Evolutionary conservation across 495 filamentous ascomycete genomes (phyloP).

Genomic region (Diplogelasinospora grovesii): DNA sequence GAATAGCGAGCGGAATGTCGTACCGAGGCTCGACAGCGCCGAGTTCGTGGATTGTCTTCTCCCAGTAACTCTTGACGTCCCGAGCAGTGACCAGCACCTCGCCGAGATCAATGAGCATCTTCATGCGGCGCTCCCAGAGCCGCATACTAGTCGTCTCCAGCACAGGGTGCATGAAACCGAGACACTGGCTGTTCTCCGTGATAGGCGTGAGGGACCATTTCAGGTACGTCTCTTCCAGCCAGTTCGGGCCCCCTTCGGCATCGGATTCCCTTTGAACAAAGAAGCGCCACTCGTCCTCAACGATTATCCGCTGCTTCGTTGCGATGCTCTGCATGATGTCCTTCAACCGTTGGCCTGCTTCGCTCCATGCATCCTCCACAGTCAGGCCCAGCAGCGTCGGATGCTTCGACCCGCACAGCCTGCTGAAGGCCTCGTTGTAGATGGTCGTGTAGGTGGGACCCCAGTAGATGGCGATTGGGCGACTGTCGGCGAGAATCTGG

Average conservation of each 20-base stretch:
- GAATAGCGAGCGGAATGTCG: constrained; percentile 52
- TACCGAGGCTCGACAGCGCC: constrained; percentile 27
- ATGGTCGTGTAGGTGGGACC: constrained; percentile 36
- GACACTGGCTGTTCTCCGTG: constrained; percentile 43
- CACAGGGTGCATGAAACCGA: constrained; percentile 32
- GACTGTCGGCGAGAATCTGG: constrained; percentile 57
- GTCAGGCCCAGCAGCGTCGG: constrained; percentile 31
- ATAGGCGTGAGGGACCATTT: constrained; percentile 57
- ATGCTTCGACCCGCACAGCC: constrained; percentile 31
- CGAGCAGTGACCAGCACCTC: constrained; percentile 25
- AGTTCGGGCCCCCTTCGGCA: constrained; percentile 29
- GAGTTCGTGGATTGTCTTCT: constrained; percentile 22
- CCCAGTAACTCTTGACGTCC: constrained; percentile 31
- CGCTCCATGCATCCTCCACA: constrained; percentile 29
- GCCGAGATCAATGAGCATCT: constrained; percentile 31
- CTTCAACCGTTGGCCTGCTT: constrained; percentile 28
- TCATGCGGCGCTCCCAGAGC: constrained; percentile 34
- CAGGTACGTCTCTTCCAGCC: constrained; percentile 57
- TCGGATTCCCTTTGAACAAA: constrained; percentile 38
- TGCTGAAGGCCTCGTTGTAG: constrained; percentile 41
- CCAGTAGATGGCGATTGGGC: constrained; percentile 52
- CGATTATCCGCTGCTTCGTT: constrained; percentile 13
- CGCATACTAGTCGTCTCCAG: constrained; percentile 28
- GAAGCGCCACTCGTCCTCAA: constrained; percentile 33
- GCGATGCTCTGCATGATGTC: constrained; percentile 22